A percentile compares a stretch with the other conserved stretches of the same genome.
These are phyloP conservation scores for Wickerhamiella pararugosa DNA, from an alignment of 1,139 yeast genomes.

Conservation along the genomic window DNA sequence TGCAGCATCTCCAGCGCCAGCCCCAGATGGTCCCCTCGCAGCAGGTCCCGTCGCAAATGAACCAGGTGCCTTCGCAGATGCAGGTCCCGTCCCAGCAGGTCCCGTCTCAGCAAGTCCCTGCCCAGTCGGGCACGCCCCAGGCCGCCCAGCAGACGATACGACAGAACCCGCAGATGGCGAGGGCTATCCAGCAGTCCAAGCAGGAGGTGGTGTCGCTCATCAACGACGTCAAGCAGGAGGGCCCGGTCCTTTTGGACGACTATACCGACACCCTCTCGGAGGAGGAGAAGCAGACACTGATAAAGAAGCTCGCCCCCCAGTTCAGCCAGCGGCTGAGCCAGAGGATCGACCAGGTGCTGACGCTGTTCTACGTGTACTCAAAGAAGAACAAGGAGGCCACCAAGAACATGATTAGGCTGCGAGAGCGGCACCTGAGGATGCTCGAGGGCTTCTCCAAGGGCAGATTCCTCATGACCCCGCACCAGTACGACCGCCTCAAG, in stretches of 20 bases:
- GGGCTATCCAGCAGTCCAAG: slow-evolving; percentile 17
- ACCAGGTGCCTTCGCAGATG: slow-evolving; percentile 6
- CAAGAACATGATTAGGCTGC: slow-evolving; percentile 59
- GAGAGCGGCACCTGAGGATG: slow-evolving; percentile 63
- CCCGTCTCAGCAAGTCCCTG: slow-evolving; percentile 7
- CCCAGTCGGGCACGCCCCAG: slow-evolving; percentile 9
- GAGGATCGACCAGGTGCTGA: slow-evolving; percentile 59
- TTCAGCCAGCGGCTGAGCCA: slow-evolving; percentile 30
- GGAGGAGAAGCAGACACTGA: slow-evolving; percentile 49
- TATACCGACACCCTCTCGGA: slow-evolving; percentile 44
- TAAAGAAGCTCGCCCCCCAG: slow-evolving; percentile 47
- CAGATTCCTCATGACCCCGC: slow-evolving; percentile 50
- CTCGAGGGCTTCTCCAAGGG: slow-evolving; percentile 52
- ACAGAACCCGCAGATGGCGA: neutral
- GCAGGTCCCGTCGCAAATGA: slow-evolving; percentile 8
- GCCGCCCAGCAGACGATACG: slow-evolving; percentile 7
- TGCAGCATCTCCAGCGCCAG: slow-evolving; percentile 11
- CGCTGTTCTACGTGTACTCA: slow-evolving; percentile 51
- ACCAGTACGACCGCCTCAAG: slow-evolving; percentile 52
- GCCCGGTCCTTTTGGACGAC: slow-evolving; percentile 47
- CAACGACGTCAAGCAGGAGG: slow-evolving; percentile 54
- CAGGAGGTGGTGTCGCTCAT: slow-evolving; percentile 44
- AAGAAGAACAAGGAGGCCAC: slow-evolving; percentile 66
- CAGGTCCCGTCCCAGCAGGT: slow-evolving; percentile 7
- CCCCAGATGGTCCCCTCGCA: slow-evolving; percentile 9